Evolutionary conservation across 2,329 filamentous ascomycete species (phyloP).

Genomic region (Microthyrium microscopicum): DNA sequence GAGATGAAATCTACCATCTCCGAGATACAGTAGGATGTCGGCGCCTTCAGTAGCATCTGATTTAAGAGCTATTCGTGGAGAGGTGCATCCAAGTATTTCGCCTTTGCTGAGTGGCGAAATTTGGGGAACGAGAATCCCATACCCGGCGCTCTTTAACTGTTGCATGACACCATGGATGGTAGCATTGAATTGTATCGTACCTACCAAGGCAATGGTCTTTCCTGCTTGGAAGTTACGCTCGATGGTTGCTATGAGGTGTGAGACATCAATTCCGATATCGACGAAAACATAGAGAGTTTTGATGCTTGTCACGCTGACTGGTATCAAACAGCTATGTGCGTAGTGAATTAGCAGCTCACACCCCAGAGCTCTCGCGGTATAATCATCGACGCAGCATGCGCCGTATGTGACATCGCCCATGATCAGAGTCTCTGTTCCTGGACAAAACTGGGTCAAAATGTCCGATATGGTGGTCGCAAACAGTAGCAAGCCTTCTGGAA

Average conservation of each 20-base stretch:
- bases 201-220: slow-evolving; percentile 82
- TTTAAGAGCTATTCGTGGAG: slow-evolving; percentile 48
- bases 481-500: slow-evolving; percentile 85
- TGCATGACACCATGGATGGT: slow-evolving; percentile 76
- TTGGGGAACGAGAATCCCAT: slow-evolving; percentile 74
- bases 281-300: slow-evolving; percentile 97
- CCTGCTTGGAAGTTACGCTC: slow-evolving; percentile 73
- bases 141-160: slow-evolving; percentile 67
- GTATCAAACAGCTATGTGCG: slow-evolving; percentile 90
- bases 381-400: slow-evolving; percentile 97
- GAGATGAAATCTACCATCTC: slow-evolving; percentile 86
- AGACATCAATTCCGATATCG: slow-evolving; percentile 86
- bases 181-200: slow-evolving; percentile 97
- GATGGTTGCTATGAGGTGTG: slow-evolving; percentile 71
- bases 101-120: slow-evolving; percentile 86
- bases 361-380: slow-evolving; percentile 81
- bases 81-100: slow-evolving; percentile 95
- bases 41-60: slow-evolving; percentile 32
- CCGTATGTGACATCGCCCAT: slow-evolving; percentile 99
- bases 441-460: slow-evolving; percentile 87
- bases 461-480: slow-evolving; percentile 97
- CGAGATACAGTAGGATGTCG: slow-evolving; percentile 73
- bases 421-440: slow-evolving; percentile 79
- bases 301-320: slow-evolving; percentile 90
- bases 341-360: slow-evolving; percentile 95